Conservation (phyloP, 2,329 filamentous ascomycete genomes). For the Fusarium cicatricum region DNA sequence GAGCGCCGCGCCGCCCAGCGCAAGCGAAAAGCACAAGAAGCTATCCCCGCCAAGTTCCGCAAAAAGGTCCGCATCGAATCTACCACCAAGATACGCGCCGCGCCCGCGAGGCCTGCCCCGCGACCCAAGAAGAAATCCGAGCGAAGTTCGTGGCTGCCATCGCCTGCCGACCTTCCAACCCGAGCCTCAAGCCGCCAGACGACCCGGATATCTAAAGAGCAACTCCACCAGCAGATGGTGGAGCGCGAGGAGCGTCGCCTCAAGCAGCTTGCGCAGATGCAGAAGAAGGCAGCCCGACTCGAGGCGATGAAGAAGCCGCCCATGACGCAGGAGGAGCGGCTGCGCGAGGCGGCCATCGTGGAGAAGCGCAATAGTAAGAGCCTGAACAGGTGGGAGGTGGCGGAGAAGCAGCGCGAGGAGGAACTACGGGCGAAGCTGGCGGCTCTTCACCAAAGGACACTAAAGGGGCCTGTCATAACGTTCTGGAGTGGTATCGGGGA, state of each 20-base stretch:
- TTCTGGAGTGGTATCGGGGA: conserved; percentile 93
- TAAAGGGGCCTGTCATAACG: conserved; percentile 88
- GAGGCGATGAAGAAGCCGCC: conserved; percentile 79
- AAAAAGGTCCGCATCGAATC: conserved; percentile 81
- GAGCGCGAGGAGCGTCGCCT: conserved; percentile 75
- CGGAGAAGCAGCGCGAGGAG: conserved; percentile 87
- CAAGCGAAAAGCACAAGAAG: conserved; percentile 83
- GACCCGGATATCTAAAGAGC: conserved; percentile 66
- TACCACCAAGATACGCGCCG: conserved; percentile 48
- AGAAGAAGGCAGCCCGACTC: conserved; percentile 73
- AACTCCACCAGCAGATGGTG: conserved; percentile 74
- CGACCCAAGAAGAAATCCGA: conserved; percentile 69
- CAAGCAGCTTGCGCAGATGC: conserved; percentile 74
- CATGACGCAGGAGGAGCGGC: conserved; percentile 86
- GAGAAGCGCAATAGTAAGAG: conserved; percentile 91
- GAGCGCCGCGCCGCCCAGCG: conserved; percentile 71
- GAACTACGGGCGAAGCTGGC: conserved; percentile 84
- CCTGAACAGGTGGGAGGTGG: conserved; percentile 91
- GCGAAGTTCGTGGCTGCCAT: conserved; percentile 65
- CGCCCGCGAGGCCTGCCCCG: conserved; percentile 52
- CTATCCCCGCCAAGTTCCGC: conserved; percentile 72
- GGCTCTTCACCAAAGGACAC: conserved; percentile 83
- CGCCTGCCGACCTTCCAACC: conserved; percentile 62
- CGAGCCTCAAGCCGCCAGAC: conserved; percentile 66
- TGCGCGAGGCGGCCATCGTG: conserved; percentile 82